Percentiles rank a stretch among this genome's conserved stretches.
Conservation (phyloP, 2,329 filamentous ascomycete genomes). For the Ophiostoma angusticollis region DNA sequence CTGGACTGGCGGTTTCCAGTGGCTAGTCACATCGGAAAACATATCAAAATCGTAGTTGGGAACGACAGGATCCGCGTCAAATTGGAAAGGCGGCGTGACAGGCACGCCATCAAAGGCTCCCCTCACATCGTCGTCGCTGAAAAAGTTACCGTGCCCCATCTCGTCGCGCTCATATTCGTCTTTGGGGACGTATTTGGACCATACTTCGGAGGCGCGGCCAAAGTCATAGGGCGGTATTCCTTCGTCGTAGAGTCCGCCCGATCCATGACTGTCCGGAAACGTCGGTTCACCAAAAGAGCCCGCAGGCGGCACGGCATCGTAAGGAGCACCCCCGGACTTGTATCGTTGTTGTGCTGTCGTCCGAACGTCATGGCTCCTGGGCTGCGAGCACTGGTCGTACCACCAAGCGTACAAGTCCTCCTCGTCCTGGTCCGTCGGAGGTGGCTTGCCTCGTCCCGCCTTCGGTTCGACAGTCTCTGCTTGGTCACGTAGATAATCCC, state of each 20-base stretch:
- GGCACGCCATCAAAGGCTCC: not conserved
- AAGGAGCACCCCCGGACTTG: too few relatives aligned
- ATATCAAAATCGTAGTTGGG: constrained; percentile 11
- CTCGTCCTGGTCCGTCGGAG: not conserved
- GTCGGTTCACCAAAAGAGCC: too few relatives aligned
- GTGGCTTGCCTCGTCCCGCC: not conserved
- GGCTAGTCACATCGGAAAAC: constrained; percentile 6
- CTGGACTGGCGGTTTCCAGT: not conserved
- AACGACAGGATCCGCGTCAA: not conserved
- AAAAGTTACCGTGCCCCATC: not conserved
- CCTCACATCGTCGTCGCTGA: not conserved
- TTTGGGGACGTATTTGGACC: not conserved
- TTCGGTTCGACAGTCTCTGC: not conserved
- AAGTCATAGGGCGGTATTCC: constrained; percentile 10
- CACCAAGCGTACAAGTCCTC: not conserved
- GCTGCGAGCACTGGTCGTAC: not conserved
- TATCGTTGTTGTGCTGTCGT: not conserved
- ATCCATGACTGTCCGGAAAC: too few relatives aligned
- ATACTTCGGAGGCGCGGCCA: constrained; percentile 4
- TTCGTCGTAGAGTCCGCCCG: too few relatives aligned
- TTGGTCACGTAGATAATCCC: not conserved
- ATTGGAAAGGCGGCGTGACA: not conserved
- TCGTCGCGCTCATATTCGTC: not conserved
- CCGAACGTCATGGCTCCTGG: not conserved
- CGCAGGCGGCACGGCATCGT: too few relatives aligned